Conservation (phyloP, 179 eudicot species). For the Carnegiea gigantea region DNA sequence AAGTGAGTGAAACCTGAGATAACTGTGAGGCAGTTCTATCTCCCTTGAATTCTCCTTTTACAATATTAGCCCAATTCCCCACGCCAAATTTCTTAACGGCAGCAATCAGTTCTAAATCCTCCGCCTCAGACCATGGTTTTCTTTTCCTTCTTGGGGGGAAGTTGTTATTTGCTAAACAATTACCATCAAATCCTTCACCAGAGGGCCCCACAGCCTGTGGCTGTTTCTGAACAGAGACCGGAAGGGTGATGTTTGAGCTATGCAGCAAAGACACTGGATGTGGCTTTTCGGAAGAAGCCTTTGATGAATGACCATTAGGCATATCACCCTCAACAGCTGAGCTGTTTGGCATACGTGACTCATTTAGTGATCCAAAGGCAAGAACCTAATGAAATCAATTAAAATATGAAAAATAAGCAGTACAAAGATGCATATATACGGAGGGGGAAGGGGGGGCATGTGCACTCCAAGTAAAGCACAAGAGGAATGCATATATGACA, state of each 20-base stretch:
- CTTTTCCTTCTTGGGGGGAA: slow-evolving; percentile 52
- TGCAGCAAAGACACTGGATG: slow-evolving; percentile 32
- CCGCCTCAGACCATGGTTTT: slow-evolving; percentile 68
- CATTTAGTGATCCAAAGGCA: slow-evolving; percentile 52
- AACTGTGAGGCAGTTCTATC: slow-evolving; percentile 75
- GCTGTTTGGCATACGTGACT: slow-evolving; percentile 42
- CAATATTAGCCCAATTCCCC: slow-evolving; percentile 72
- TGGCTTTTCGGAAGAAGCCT: slow-evolving; percentile 35
- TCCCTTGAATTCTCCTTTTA: slow-evolving; percentile 51
- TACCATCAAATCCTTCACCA: slow-evolving; percentile 40
- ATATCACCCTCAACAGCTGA: slow-evolving; percentile 54
- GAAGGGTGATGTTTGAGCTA: slow-evolving; percentile 48
- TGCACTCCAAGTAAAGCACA: not conserved
- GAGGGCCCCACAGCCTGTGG: slow-evolving; percentile 30
- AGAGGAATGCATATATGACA: not conserved
- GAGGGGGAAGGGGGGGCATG: not conserved
- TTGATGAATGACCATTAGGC: slow-evolving; percentile 43
- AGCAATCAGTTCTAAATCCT: slow-evolving; percentile 62
- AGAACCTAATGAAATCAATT: slow-evolving; percentile 39
- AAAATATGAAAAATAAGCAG: not conserved
- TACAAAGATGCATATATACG: not conserved
- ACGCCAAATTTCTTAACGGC: slow-evolving; percentile 66
- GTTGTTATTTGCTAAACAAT: slow-evolving; percentile 34
- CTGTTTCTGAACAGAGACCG: slow-evolving; percentile 51
- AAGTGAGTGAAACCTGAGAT: slow-evolving; percentile 57